Base-by-base conservation (phyloP, 228 moss, liverwort and hornwort genomes). In the Sphagnum magellanicum region DNA sequence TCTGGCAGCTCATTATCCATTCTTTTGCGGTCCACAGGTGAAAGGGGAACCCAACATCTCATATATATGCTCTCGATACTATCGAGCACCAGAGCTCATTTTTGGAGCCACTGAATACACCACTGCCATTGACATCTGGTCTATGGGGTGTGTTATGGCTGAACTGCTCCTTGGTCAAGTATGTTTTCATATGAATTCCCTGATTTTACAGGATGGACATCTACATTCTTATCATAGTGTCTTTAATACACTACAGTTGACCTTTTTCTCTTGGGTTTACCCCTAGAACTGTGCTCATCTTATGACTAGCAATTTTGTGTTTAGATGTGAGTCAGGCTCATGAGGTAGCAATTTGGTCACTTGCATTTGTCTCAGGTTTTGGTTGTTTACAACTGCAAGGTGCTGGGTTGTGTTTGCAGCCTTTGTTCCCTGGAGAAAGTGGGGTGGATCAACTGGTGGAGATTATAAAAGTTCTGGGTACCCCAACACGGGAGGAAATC, bases 161-260 rank as follows among this genome's bases (percentile, higher is more conserved):
- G 88, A 89, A 63, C 75, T 89, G 60, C 86, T 89, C 63, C 74
- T 89, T 13, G 88, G 88, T 67, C 98, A 98, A 90, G 98, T 93
- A 72, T 65, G n/a, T 61, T 15, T 10, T 4, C 32, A 32, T 32
- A 32, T 32, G 32, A 32, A 32, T 32, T 32, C 32, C 32, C 32
- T 32, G 32, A 32, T 32, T 32, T 32, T 32, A 32, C 32, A 32
- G 32, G 32, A 32, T 3, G 32, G 2, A 32, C 32, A 2, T 2
- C 32, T 32, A 32, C 32, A 32, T 32, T 32, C 32, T 32, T 3
- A 3, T 32, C 32, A 32, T 32, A 32, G 32, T 32, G 32, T 32
- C 3, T 32, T 32, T 32, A 32, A 32, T 32, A 32, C 3, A 32
- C 32, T 32, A 32, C 32, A 32, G 32, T 32, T 32, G 32, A 32